phyloP scores from a whole-genome alignment of 2,329 filamentous ascomycete genomes.

The Metarhizium sp. region DNA sequence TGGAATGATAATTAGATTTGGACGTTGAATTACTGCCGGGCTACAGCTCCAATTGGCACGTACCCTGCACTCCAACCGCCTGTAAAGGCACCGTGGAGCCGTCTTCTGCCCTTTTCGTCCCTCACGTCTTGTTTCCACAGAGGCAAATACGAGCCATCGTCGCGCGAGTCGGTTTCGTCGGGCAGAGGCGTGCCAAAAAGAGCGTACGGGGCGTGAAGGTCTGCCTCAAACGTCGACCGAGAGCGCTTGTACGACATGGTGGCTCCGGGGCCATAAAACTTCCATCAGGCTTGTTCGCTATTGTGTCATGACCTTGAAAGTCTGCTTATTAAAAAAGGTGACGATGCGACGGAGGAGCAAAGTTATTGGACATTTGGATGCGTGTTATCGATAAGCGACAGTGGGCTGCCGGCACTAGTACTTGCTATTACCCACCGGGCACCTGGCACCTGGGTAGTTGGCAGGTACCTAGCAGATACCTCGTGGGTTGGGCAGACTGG shows the following conservation, averaged over 20 bases:
- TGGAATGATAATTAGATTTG: neutral
- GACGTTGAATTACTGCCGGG: neutral
- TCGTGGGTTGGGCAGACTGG: too few species aligned
- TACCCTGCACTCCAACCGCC: conserved; percentile 95
- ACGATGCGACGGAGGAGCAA: neutral
- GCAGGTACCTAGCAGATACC: too few species aligned
- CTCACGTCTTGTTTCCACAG: conserved; percentile 98
- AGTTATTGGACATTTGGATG: neutral
- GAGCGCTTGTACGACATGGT: conserved; percentile 73
- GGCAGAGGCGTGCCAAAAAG: conserved; percentile 80
- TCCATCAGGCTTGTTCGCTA: neutral
- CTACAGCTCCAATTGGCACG: conserved; percentile 20
- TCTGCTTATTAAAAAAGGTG: neutral
- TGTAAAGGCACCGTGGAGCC: conserved; percentile 91
- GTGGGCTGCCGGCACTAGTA: too few species aligned
- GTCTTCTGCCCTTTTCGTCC: conserved; percentile 82
- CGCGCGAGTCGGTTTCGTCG: conserved; percentile 65
- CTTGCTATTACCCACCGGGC: too few species aligned
- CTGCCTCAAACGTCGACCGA: conserved; percentile 68
- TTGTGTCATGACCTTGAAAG: neutral
- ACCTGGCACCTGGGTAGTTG: too few species aligned
- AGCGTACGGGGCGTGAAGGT: conserved; percentile 65
- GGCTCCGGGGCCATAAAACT: conserved; percentile 6
- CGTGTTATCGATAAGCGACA: too few species aligned
- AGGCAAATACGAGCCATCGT: conserved; percentile 87